Evolutionary conservation across 345 rosid species (phyloP).

Genomic region (Sisymbrium irio): DNA sequence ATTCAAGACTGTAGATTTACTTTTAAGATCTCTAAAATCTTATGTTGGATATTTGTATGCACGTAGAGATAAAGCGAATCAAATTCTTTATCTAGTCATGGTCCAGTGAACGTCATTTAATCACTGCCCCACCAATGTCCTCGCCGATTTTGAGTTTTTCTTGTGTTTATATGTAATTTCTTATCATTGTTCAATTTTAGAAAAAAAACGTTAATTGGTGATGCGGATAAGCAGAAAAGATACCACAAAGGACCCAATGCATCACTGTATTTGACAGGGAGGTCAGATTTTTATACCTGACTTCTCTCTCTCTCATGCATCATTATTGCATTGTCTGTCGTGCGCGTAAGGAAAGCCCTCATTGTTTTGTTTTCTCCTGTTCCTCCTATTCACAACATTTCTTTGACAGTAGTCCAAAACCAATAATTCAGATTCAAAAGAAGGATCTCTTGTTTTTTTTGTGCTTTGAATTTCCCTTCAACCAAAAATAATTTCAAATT

Average conservation of each 20-base stretch:
- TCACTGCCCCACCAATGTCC: slow-evolving; percentile 8
- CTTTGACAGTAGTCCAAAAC: neutral
- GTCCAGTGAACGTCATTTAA: neutral
- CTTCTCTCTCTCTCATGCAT: slow-evolving; percentile 15
- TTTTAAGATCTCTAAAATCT: neutral
- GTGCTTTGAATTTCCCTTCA: neutral
- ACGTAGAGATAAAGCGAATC: neutral
- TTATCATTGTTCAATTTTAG: neutral
- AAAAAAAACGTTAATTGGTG: slow-evolving; percentile 18
- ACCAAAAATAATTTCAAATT: slow-evolving; percentile 15
- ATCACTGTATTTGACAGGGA: slow-evolving; percentile 27
- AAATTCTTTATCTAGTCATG: slow-evolving; percentile 6
- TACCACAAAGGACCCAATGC: slow-evolving; percentile 26
- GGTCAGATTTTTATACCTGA: slow-evolving; percentile 10
- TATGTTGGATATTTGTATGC: neutral
- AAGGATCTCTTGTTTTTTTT: neutral
- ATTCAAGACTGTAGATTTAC: neutral
- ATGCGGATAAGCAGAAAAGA: neutral
- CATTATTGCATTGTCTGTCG: slow-evolving; percentile 27
- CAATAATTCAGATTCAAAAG: slow-evolving; percentile 20
- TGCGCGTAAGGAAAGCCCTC: slow-evolving; percentile 10
- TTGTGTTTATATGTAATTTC: neutral
- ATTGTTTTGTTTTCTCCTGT: slow-evolving; percentile 4
- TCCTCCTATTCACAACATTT: neutral
- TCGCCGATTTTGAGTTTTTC: neutral